Evolutionary conservation across 2,329 filamentous ascomycete species (phyloP).

Genomic region (Pestalotiopsis sp.): DNA sequence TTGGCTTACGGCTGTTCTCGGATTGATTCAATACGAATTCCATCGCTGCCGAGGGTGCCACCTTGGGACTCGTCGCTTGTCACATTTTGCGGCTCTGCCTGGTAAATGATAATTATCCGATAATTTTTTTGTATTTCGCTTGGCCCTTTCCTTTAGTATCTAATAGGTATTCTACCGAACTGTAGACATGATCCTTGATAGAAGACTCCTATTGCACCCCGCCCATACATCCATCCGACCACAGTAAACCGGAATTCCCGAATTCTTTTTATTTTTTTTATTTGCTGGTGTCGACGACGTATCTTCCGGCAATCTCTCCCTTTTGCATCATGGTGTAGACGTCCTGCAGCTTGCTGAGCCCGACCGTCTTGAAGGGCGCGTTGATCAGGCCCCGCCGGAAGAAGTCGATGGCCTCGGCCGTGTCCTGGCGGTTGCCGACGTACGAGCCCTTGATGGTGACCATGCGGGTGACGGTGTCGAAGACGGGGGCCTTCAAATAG

Average conservation of each 20-base stretch:
- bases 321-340: constrained; percentile 77
- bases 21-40: not conserved
- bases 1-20: not conserved
- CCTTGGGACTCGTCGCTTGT: not conserved
- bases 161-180: not conserved
- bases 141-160: not conserved
- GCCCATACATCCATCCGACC: not conserved
- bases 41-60: not conserved
- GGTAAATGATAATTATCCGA: not conserved
- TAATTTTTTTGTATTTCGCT: not conserved
- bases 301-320: constrained; percentile 74
- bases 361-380: constrained; percentile 81
- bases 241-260: not conserved
- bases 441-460: constrained; percentile 91
- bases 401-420: constrained; percentile 87
- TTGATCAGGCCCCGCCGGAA: constrained; percentile 82
- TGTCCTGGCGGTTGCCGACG: constrained; percentile 89
- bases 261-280: no score
- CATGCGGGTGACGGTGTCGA: constrained; percentile 87
- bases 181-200: not conserved
- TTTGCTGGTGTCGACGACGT: constrained; percentile 74
- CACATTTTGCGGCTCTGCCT: not conserved
- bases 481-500: constrained; percentile 79
- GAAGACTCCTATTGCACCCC: not conserved
- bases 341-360: constrained; percentile 74